Conservation (phyloP, 116 monocot genomes). For the Posidonia oceanica region DNA sequence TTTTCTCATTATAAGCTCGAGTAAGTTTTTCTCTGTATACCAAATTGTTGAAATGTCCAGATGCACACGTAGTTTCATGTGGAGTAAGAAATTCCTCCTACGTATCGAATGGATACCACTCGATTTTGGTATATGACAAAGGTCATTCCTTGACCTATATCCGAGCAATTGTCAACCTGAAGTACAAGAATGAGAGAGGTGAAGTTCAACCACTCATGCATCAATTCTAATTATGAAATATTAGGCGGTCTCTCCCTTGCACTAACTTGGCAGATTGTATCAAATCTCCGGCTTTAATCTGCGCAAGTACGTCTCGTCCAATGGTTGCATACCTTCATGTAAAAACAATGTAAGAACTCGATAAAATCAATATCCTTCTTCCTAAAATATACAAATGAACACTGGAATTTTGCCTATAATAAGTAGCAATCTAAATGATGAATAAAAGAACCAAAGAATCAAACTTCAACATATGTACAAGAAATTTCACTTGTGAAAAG, state of each 20-base stretch:
- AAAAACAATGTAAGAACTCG: background rate
- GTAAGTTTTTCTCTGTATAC: too few relatives aligned
- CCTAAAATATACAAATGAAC: background rate
- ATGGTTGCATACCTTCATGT: conserved; percentile 53
- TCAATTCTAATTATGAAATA: conserved; percentile 31
- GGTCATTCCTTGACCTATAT: too few relatives aligned
- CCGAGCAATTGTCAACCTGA: too few relatives aligned
- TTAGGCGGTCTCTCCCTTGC: conserved; percentile 67
- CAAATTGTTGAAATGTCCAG: too few relatives aligned
- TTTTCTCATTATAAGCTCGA: too few relatives aligned
- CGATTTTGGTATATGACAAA: too few relatives aligned
- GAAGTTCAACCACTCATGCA: too few relatives aligned
- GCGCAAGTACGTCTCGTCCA: conserved; percentile 64
- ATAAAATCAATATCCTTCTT: background rate
- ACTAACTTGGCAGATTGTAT: conserved; percentile 79
- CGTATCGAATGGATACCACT: too few relatives aligned
- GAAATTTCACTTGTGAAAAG: background rate
- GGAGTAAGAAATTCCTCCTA: too few relatives aligned
- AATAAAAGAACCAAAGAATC: background rate
- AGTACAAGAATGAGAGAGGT: too few relatives aligned
- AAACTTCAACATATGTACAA: background rate
- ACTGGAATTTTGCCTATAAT: too few relatives aligned
- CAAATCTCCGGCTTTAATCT: conserved; percentile 77
- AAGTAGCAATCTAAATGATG: background rate
- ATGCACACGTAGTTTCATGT: too few relatives aligned